These are phyloP conservation scores for Psilocybe azurescens DNA, from an alignment of 768 basidiomycete genomes.

Conservation along the genomic window DNA sequence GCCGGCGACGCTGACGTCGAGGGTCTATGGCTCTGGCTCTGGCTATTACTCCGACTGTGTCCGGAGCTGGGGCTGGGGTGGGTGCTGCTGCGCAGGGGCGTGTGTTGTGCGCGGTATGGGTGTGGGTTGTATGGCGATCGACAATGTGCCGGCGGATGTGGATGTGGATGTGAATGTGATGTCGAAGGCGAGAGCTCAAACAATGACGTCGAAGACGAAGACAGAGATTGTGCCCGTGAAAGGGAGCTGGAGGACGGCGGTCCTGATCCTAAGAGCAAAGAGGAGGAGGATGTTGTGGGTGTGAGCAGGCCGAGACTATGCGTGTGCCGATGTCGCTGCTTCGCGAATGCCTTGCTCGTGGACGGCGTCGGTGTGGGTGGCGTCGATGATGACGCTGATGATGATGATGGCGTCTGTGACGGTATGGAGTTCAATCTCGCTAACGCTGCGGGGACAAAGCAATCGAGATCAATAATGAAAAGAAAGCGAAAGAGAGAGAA, in stretches of 20 bases:
- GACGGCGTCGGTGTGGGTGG: background rate
- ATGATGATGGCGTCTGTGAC: background rate
- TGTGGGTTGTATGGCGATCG: background rate
- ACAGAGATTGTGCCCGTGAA: background rate
- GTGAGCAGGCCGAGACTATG: conserved; percentile 8
- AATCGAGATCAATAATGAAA: background rate
- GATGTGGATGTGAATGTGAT: background rate
- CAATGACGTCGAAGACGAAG: conserved; percentile 4
- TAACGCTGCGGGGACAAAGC: background rate
- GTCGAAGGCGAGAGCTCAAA: conserved; percentile 1
- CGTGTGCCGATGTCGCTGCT: conserved; percentile 8
- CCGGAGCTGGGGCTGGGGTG: background rate
- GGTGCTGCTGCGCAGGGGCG: conserved; percentile 12
- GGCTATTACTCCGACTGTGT: too few species aligned
- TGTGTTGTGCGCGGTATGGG: conserved; percentile 5
- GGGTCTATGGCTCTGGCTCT: too few species aligned
- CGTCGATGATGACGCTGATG: background rate
- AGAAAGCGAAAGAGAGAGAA: background rate
- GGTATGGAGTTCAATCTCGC: background rate
- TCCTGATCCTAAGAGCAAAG: background rate
- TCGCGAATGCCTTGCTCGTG: background rate
- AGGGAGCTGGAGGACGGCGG: background rate
- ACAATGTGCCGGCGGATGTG: too few species aligned
- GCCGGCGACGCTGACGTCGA: background rate
- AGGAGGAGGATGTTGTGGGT: conserved; percentile 2